phyloP scores from a whole-genome alignment of 2,329 filamentous ascomycete genomes.

The Bertia moriformis region DNA sequence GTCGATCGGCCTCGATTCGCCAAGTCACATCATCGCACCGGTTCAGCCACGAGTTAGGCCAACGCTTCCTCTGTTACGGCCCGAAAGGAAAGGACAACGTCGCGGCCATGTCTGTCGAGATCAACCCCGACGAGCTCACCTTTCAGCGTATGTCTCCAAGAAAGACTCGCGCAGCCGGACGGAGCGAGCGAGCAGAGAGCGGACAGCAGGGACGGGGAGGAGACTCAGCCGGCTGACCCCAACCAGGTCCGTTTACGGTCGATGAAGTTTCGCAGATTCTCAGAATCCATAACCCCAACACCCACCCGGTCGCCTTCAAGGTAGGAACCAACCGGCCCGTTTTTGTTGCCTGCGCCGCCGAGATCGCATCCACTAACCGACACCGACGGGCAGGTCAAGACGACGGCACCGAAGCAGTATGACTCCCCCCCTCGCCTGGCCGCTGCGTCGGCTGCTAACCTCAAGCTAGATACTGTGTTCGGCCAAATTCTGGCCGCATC shows the following conservation, averaged over 20 bases:
- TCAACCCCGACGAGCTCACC: slow-evolving; percentile 79
- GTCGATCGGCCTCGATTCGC: too few relatives aligned
- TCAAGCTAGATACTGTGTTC: slow-evolving; percentile 75
- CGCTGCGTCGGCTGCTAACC: slow-evolving; percentile 6
- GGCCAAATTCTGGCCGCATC: slow-evolving; percentile 91
- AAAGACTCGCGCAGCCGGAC: too few relatives aligned
- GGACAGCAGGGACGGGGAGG: too few relatives aligned
- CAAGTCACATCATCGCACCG: too few relatives aligned
- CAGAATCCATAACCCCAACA: slow-evolving; percentile 50
- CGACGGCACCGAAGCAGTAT: slow-evolving; percentile 96
- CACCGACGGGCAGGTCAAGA: slow-evolving; percentile 64
- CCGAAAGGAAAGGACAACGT: too few relatives aligned
- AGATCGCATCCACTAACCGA: slow-evolving; percentile 2
- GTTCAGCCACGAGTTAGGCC: too few relatives aligned
- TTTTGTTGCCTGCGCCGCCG: slow-evolving; percentile 1
- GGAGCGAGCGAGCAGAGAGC: slow-evolving; percentile 4
- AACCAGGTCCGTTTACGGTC: slow-evolving; percentile 47
- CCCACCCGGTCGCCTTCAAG: slow-evolving; percentile 55
- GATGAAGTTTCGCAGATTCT: slow-evolving; percentile 47
- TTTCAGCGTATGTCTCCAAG: slow-evolving; percentile 63
- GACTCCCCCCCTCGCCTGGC: slow-evolving; percentile 24
- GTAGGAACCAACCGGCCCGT: too few relatives aligned
- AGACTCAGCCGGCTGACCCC: neutral
- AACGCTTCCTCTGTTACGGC: too few relatives aligned
- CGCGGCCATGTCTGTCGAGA: slow-evolving; percentile 96